Base-by-base conservation (phyloP, 2,329 filamentous ascomycete species). In the Eurotiales sp. region DNA sequence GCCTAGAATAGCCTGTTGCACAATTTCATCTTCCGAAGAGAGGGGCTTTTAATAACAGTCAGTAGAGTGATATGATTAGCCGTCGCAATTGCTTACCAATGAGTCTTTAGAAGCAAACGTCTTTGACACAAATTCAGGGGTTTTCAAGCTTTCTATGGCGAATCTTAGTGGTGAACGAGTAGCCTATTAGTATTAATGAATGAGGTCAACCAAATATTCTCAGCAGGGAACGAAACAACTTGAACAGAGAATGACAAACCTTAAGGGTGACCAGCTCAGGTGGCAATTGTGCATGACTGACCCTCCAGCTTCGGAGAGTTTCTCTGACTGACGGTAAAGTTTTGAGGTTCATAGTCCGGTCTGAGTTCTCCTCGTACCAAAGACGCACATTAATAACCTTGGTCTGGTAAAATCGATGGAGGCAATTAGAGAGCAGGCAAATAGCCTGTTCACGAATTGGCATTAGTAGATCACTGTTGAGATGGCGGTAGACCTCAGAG, bases 371-470 rank as follows among this genome's bases (percentile, higher is more conserved):
- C 50, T 90, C 87, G 64, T 90, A 96, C 93, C 93, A 99, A 49
- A 87, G 86, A 53, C 82, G 84, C 61, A 95, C 80, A 21, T 79
- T 80, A 57, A 97, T 85, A 25, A 86, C 80, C 64, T 88, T 91
- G 66, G 86, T 86, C 57, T 87, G 84, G 62, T 95, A 91, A 61
- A 87, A 95, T 54, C 91, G 82, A 66, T 95, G 84, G 47, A 97
- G 79, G 22, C 86, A 83, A 46, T 87, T 86, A 4, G 90, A 85
- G 27, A 97, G 75, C 4, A 97, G 78, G 21, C 85, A 84, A 44
- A 96, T 78, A 1, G 90, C 81, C 57, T 89, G 83, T 57, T 89
- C 86, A 58, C 89, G 84, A 47, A 93, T 75, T 0, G 86, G 83
- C 49, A 86, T 80, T 17, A 97, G 79, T 59, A 88, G 84, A 27